A percentile compares a stretch with the other conserved stretches of the same genome.
These are phyloP conservation scores for Aspergillus sp. DNA, from an alignment of 2,329 filamentous ascomycete genomes.

Conservation along the genomic window DNA sequence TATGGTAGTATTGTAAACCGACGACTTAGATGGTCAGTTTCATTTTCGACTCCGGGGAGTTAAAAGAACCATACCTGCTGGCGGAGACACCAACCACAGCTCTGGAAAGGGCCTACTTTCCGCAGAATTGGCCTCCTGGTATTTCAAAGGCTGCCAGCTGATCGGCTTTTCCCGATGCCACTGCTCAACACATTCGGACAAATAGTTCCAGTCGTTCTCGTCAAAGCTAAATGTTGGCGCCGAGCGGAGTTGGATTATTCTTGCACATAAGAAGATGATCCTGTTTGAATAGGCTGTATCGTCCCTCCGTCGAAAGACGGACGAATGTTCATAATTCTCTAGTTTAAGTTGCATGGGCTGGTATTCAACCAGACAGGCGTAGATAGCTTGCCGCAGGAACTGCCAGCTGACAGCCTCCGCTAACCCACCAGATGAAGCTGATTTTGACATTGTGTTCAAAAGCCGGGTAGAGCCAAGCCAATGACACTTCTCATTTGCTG, in stretches of 20 bases:
- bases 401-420: constrained; percentile 45
- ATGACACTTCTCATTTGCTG: constrained; percentile 37
- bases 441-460: constrained; percentile 39
- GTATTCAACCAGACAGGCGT: constrained; percentile 38
- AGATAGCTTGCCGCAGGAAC: constrained; percentile 44
- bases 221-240: constrained; percentile 22
- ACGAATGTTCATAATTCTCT: constrained; percentile 39
- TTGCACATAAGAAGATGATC: constrained; percentile 41
- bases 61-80: constrained; percentile 28
- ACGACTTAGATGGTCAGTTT: constrained; percentile 25
- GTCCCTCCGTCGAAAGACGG: constrained; percentile 37
- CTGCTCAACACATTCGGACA: constrained; percentile 26
- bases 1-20: constrained; percentile 41
- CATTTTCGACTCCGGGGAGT: neutral
- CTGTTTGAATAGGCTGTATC: constrained; percentile 41
- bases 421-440: constrained; percentile 41
- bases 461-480: constrained; percentile 40
- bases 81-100: constrained; percentile 37
- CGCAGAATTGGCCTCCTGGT: constrained; percentile 24
- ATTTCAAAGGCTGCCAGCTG: constrained; percentile 35
- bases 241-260: constrained; percentile 33
- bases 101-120: constrained; percentile 33
- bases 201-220: constrained; percentile 22
- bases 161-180: constrained; percentile 32
- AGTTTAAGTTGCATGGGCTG: constrained; percentile 39